Conservation (phyloP, 805 yeast genomes). For the Candida dendrica region DNA sequence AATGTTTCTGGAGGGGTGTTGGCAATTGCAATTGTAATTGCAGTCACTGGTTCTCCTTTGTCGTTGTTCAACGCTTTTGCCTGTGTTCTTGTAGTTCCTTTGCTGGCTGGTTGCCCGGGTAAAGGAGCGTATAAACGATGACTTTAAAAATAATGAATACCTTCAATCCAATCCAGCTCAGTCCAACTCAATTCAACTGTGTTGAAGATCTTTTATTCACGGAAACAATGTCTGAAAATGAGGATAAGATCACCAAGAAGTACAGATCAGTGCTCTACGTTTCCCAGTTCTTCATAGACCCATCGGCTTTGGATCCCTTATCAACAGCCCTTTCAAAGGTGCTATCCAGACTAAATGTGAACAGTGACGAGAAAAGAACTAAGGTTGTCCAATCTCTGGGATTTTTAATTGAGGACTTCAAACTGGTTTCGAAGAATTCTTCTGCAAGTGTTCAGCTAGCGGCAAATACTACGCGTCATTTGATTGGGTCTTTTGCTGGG, state of each 20-base stretch:
- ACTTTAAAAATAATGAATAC: too few species aligned
- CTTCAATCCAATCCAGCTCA: too few species aligned
- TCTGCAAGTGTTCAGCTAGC: background rate
- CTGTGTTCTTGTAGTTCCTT: too few species aligned
- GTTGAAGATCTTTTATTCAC: too few species aligned
- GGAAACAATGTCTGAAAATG: background rate
- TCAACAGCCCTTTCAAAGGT: constrained; percentile 7
- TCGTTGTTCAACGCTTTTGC: too few species aligned
- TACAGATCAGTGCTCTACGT: constrained; percentile 5
- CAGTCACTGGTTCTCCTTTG: too few species aligned
- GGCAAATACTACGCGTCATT: constrained; percentile 1
- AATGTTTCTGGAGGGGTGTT: too few species aligned
- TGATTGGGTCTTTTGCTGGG: constrained; percentile 6
- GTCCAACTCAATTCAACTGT: too few species aligned
- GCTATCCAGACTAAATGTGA: constrained; percentile 5
- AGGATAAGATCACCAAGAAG: background rate
- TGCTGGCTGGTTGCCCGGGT: too few species aligned
- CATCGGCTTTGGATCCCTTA: constrained; percentile 2
- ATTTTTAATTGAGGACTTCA: constrained; percentile 6
- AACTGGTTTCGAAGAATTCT: background rate
- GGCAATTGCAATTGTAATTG: too few species aligned
- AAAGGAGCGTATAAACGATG: too few species aligned
- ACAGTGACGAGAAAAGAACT: constrained; percentile 2
- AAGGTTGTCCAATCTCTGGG: background rate
- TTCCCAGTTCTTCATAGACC: constrained; percentile 7